phyloP scores from a whole-genome alignment of 2,329 filamentous ascomycete species.

The Diplodia sapinea region DNA sequence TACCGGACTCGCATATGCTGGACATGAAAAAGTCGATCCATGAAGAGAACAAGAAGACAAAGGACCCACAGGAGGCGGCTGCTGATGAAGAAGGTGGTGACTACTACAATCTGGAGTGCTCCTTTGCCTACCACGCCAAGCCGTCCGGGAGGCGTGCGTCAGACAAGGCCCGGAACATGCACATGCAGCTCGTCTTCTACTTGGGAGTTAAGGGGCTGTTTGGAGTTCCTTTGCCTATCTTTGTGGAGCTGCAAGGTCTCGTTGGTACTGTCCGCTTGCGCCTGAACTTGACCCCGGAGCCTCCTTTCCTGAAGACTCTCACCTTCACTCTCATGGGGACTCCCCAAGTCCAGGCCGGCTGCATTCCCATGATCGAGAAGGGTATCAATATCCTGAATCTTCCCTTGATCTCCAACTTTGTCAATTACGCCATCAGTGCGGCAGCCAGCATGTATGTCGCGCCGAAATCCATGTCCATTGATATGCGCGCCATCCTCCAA shows the following conservation, averaged over 20 bases:
- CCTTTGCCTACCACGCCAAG: slow-evolving; percentile 88
- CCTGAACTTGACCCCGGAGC: slow-evolving; percentile 84
- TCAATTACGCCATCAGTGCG: slow-evolving; percentile 90
- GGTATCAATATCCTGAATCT: slow-evolving; percentile 91
- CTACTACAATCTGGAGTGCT: slow-evolving; percentile 90
- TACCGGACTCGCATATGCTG: slow-evolving; percentile 80
- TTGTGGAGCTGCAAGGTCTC: slow-evolving; percentile 87
- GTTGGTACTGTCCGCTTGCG: slow-evolving; percentile 85
- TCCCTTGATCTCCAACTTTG: slow-evolving; percentile 92
- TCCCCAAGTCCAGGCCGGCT: slow-evolving; percentile 86
- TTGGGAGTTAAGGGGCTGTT: slow-evolving; percentile 88
- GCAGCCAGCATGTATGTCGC: slow-evolving; percentile 91
- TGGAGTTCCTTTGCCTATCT: slow-evolving; percentile 85
- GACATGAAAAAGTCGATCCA: slow-evolving; percentile 83
- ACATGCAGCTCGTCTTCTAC: slow-evolving; percentile 95
- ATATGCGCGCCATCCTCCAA: slow-evolving; percentile 86
- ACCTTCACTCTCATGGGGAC: slow-evolving; percentile 95
- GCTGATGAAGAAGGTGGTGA: slow-evolving; percentile 90
- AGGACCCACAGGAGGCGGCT: slow-evolving; percentile 84
- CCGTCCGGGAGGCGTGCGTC: slow-evolving; percentile 73
- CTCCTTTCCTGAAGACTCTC: slow-evolving; percentile 88
- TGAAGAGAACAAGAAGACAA: slow-evolving; percentile 76
- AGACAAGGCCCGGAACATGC: slow-evolving; percentile 91
- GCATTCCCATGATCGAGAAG: slow-evolving; percentile 88
- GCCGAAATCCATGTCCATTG: slow-evolving; percentile 90